Evolutionary conservation across 2,329 filamentous ascomycete species (phyloP), one percentile per base, ranked within the genome.

Genomic region (Cladobotryum mycophilum): DNA sequence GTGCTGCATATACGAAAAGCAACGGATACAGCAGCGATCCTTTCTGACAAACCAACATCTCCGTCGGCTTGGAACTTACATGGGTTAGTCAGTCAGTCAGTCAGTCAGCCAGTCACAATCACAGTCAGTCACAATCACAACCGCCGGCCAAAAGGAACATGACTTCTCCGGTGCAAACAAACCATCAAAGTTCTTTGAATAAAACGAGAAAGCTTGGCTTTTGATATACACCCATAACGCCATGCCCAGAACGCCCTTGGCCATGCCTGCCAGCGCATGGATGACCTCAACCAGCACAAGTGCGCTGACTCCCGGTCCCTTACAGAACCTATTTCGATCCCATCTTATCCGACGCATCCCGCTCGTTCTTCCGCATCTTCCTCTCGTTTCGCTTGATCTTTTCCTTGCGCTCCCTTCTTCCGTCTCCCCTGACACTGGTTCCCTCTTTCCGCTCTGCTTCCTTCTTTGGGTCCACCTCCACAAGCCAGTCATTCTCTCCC

Each of bases 381-480:
- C 84, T 73, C 69, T 88, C 84, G 66, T 88, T 89, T 58, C 83
- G 76, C 68, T 81, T 83, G 61, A 88, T 80, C 58, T 76, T 78
- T 70, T 92, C 89, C 61, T 80, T 79, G 48, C 80, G 78, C 68
- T 76, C 84, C 63, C 72, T 79, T 67, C 82, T 79, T 58, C 82
- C 81, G 64, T 80, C 85, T 53, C 80, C 82, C 49, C 75, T 74
- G 53, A 82, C 73, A 54, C 74, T 81, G 56, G 80, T 81, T 6
- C 80, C 82, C 57, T 84, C 78, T 69, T 86, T 81, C 45, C 71
- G 70, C 64, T 76, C 73, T 37, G 73, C 77, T 71, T 88, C 85
- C 65, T 81, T 82, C 67, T 85, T 81, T 67, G 86, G 81, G 64
- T 96, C 86, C 48, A 99, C 85, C 80, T 97, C 93, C 53, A 96